phyloP scores from a whole-genome alignment of 2,329 filamentous ascomycete species.

The Colletotrichum limetticola region DNA sequence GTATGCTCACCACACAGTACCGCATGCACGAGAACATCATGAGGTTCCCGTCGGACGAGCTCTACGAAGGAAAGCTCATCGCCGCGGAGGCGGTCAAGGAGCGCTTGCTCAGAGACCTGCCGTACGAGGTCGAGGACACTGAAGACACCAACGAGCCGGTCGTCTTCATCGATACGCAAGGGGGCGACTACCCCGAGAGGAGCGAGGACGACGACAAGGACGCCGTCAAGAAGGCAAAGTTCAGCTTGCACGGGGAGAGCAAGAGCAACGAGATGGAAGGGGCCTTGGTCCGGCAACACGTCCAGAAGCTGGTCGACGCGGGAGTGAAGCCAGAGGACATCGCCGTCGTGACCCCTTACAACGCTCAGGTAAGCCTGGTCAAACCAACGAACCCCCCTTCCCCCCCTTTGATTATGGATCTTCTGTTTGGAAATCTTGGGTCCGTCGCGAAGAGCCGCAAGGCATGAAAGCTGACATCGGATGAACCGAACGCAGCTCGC shows the following conservation, averaged over 20 bases:
- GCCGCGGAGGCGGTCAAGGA: conserved; percentile 83
- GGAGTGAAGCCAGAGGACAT: conserved; percentile 87
- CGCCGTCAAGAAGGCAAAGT: conserved; percentile 54
- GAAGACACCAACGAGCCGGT: conserved; percentile 91
- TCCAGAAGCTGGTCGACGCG: conserved; percentile 78
- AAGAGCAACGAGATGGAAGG: conserved; percentile 96
- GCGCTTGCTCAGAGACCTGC: conserved; percentile 80
- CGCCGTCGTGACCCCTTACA: conserved; percentile 95
- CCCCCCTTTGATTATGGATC: background rate
- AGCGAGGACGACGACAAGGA: conserved; percentile 76
- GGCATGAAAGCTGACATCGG: conserved; percentile 37
- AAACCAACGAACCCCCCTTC: background rate
- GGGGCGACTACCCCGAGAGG: conserved; percentile 88
- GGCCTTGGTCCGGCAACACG: conserved; percentile 80
- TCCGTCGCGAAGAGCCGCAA: background rate
- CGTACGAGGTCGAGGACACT: conserved; percentile 80
- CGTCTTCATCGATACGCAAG: conserved; percentile 96
- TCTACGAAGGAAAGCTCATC: conserved; percentile 85
- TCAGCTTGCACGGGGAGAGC: conserved; percentile 66
- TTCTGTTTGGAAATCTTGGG: background rate
- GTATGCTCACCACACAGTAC: conserved; percentile 97
- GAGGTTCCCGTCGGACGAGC: conserved; percentile 88
- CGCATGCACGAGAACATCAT: conserved; percentile 98
- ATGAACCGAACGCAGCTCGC: conserved; percentile 67
- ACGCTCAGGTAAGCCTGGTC: conserved; percentile 77